Conservation (phyloP, 73 alveolate species). For the Blepharisma stoltei region DNA sequence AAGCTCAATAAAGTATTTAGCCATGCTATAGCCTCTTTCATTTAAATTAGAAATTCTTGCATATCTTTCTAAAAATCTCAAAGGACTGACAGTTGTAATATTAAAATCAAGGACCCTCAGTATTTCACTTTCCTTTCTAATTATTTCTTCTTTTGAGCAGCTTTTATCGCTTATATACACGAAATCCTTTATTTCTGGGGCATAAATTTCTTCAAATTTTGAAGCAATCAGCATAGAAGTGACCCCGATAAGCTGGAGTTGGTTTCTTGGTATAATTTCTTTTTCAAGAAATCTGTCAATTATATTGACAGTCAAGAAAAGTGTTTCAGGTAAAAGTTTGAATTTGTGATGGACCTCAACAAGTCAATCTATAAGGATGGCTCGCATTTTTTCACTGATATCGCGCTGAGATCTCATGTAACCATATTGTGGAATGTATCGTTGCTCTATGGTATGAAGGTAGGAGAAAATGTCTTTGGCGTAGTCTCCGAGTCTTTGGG, state of each 20-base stretch:
- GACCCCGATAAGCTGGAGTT: constrained; percentile 83
- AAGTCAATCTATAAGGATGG: constrained; percentile 87
- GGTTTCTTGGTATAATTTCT: constrained; percentile 53
- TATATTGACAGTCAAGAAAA: constrained; percentile 77
- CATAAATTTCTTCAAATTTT: constrained; percentile 88
- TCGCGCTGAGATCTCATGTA: constrained; percentile 74
- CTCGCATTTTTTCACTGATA: constrained; percentile 80
- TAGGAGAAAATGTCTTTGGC: too few relatives aligned
- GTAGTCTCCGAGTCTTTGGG: too few relatives aligned
- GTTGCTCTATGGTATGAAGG: constrained; percentile 35
- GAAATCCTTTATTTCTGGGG: constrained; percentile 88
- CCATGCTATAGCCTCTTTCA: constrained; percentile 53
- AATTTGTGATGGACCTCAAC: constrained; percentile 81
- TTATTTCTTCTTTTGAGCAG: constrained; percentile 74
- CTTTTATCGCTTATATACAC: constrained; percentile 90
- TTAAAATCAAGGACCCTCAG: constrained; percentile 65
- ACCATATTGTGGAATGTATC: constrained; percentile 44
- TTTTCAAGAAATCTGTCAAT: constrained; percentile 78
- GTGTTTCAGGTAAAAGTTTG: constrained; percentile 69
- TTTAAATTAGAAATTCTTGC: constrained; percentile 53
- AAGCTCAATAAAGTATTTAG: constrained; percentile 78
- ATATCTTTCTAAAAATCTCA: constrained; percentile 72
- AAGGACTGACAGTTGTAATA: constrained; percentile 67
- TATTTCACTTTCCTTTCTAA: constrained; percentile 74
- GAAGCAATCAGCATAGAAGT: constrained; percentile 87